Evolutionary conservation across 140 eudicot genomes (phyloP), one percentile per base, ranked within the genome.

Genomic region (Ambrosia hybrid): DNA sequence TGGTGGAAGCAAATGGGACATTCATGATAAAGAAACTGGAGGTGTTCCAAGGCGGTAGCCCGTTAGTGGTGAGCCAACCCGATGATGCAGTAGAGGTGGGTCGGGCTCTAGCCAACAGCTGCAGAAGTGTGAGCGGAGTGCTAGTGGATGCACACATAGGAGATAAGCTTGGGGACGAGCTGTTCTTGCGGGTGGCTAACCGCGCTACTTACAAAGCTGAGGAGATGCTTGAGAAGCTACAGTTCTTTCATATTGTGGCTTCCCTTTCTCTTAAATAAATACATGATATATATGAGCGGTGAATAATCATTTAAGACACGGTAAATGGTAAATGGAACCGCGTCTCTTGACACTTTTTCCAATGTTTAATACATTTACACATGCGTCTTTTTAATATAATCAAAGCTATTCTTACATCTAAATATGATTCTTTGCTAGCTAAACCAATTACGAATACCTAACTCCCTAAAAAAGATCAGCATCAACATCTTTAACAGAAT

Each of bases 101-200:
- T 9, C 78, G 86, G 34, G 97, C 96, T 74, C 46, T 93, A 46
- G 96, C 94, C 85, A 93, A 71, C 61, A 85, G 87, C 80, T 93
- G 99, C 71, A 74, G 97, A 64, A 87, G 96, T 33, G 96, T 93
- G 33, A 83, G 89, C 12, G 99, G 99, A 46, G 99, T 93, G 76
- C 89, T 93, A 2, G 99, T 93, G 9, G 99, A 93, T 17, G 97
- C 99, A 2, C 98, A 93, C 77, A 86, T 93, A 2, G 99, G 99
- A 4, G 97, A 90, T 12, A 67, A 70, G 79, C 99, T 93, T 5
- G 79, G 97, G 49, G 84, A 84, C 9, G 85, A 79, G 78, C 83
- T 93, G 21, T 93, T 93, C 79, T 61, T 66, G 9, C 84, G 94
- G 37, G 88, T 90, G 34, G 94, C 85, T 21, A 73, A 67, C 53